Percentiles rank a stretch among this genome's conserved stretches.
Evolutionary conservation across 2,329 filamentous ascomycete species (phyloP).

Genomic region (Nectriaceae sp.): DNA sequence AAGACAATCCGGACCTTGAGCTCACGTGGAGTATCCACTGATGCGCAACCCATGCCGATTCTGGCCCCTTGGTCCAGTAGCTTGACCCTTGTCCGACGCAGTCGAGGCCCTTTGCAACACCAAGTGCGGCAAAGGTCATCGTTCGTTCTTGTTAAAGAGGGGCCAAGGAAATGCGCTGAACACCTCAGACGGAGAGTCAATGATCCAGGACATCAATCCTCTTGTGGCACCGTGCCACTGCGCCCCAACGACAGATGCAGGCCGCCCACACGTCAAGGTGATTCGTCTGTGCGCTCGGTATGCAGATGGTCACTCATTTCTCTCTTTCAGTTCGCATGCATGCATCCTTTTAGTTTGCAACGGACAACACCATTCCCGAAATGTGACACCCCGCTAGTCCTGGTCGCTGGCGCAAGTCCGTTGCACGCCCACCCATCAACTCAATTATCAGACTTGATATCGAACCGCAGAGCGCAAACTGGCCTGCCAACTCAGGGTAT

Average conservation of each 20-base stretch:
- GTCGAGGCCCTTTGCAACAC: slow-evolving; percentile 22
- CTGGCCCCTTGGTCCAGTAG: slow-evolving; percentile 26
- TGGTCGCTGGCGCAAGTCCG: background rate
- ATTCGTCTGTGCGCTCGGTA: slow-evolving; percentile 21
- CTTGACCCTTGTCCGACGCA: slow-evolving; percentile 27
- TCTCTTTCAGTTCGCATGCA: slow-evolving; percentile 25
- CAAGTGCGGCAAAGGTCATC: slow-evolving; percentile 16
- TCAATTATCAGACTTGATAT: too few relatives aligned
- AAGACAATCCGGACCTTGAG: slow-evolving; percentile 24
- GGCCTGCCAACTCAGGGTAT: too few relatives aligned
- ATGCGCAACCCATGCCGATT: slow-evolving; percentile 31
- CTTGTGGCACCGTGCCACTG: slow-evolving; percentile 20
- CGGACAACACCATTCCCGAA: background rate
- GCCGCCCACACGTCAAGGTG: slow-evolving; percentile 11
- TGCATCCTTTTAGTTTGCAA: slow-evolving; percentile 4
- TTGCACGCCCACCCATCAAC: too few relatives aligned
- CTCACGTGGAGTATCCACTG: slow-evolving; percentile 35
- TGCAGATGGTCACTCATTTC: slow-evolving; percentile 25
- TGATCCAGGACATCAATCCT: slow-evolving; percentile 14
- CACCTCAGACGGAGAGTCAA: too few relatives aligned
- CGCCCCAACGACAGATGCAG: slow-evolving; percentile 20
- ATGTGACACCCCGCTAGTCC: background rate
- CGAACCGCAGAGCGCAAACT: too few relatives aligned
- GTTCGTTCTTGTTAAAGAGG: slow-evolving; percentile 9
- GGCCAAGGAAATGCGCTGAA: too few relatives aligned